Evolutionary conservation across 1,284 basidiomycete species (phyloP).

Genomic region (Apiotrichum siamense): DNA sequence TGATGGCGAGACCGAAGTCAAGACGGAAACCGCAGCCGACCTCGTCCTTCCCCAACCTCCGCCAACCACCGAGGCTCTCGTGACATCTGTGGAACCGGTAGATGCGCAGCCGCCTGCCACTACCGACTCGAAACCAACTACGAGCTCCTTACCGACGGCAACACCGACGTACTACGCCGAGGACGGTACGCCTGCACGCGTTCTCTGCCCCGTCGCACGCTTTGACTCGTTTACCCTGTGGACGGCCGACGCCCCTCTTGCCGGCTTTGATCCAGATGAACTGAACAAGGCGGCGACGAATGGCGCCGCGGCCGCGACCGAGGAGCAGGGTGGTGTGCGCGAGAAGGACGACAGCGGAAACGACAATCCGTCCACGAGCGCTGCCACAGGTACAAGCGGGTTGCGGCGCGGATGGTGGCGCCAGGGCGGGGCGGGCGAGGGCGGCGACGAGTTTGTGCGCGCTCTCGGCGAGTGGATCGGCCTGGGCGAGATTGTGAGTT

Average conservation of each 20-base stretch:
- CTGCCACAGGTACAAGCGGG: background rate
- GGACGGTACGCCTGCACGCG: constrained; percentile 6
- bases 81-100: too few species aligned
- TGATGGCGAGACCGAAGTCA: too few species aligned
- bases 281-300: background rate
- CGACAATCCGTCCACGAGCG: background rate
- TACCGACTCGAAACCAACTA: background rate
- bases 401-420: constrained; percentile 37
- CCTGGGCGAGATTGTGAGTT: constrained; percentile 35
- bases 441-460: constrained; percentile 42
- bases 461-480: constrained; percentile 42
- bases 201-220: constrained; percentile 23
- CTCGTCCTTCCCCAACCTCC: too few species aligned
- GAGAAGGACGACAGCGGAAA: background rate
- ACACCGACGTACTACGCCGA: background rate
- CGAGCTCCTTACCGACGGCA: background rate
- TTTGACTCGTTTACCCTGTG: constrained; percentile 36
- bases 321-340: background rate
- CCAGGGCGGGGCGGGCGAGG: constrained; percentile 37
- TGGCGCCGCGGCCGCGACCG: background rate
- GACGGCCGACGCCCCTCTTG: constrained; percentile 37
- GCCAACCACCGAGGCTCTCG: too few species aligned
- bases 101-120: too few species aligned
- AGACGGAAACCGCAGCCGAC: too few species aligned
- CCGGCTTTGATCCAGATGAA: constrained; percentile 29